Base-by-base conservation (phyloP, 148 eudicot genomes). In the Polygonum aviculare region DNA sequence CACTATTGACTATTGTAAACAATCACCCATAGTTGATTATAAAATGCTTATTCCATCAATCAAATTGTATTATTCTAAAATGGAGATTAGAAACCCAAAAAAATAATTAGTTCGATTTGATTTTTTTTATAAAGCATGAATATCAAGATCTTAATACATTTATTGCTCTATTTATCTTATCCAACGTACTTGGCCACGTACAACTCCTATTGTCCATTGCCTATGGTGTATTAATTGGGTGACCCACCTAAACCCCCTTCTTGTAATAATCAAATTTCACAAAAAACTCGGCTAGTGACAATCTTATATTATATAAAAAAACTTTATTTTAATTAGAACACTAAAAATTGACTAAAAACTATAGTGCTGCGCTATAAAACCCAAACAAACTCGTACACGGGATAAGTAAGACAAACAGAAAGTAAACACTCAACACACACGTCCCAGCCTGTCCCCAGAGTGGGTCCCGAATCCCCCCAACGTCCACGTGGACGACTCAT, bases 401-500 rank as follows among this genome's bases (percentile, higher is more conserved):
- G 21, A 59, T 2, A 59, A 59, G 65, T 22, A 59, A 59, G 12
- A 57, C 63, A 57, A 57, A 57, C 63, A 22, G 63, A 57, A 21
- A 59, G 59, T 16, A 14, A 21, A 59, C 67, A 59, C 67, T 51
- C 55, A 51, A 51, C 19, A 16, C 55, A 51, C 55, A 51, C 55
- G 55, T 51, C 55, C n/a, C 55, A 18, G n/a, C 7, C 55, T 51
- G n/a, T 51, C 55, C n/a, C 16, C 47, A 57, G 22, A 21, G 69
- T 3, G 69, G 69, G 69, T 2, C 69, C 39, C 38, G 31, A 14
- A 63, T 31, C 39, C 12, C 15, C 15, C 18, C 33, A 31, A 63
- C 69, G 40, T 63, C 40, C 54, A 72, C 75, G 75, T 72, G 75
- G 75, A 44, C 15, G 54, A n/a, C 72, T 35, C 41, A 36, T 21